Percentiles rank a stretch among this genome's conserved stretches.
phyloP scores from a whole-genome alignment of 2,329 filamentous ascomycete genomes.

The Pyrenochaeta sp. region DNA sequence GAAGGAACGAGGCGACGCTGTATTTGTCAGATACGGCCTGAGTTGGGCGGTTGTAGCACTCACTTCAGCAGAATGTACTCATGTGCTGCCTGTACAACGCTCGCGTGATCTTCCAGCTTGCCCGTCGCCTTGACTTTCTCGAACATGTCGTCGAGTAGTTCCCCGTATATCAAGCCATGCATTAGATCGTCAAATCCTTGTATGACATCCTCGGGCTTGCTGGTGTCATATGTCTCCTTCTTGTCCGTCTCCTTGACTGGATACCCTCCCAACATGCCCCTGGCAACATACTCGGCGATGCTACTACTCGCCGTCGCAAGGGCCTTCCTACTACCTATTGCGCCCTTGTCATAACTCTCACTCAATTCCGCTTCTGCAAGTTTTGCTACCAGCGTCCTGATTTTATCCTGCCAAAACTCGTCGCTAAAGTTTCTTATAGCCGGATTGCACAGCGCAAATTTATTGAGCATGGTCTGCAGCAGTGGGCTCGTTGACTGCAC shows the following conservation, averaged over 20 bases:
- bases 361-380: conserved; percentile 74
- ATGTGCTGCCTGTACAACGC: conserved; percentile 68
- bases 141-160: conserved; percentile 72
- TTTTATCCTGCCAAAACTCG: conserved; percentile 55
- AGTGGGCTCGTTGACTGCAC: conserved; percentile 67
- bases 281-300: conserved; percentile 72
- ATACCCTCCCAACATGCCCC: conserved; percentile 72
- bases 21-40: conserved; percentile 2
- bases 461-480: conserved; percentile 72
- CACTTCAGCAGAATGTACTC: conserved; percentile 77
- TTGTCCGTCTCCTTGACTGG: conserved; percentile 49
- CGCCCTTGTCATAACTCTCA: conserved; percentile 83
- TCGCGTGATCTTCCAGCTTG: conserved; percentile 70
- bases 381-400: conserved; percentile 43
- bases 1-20: conserved; percentile 76
- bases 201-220: conserved; percentile 67
- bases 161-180: conserved; percentile 72
- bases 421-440: conserved; percentile 68
- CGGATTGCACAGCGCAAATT: conserved; percentile 71
- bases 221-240: conserved; percentile 63
- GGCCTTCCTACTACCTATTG: conserved; percentile 76
- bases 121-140: conserved; percentile 67
- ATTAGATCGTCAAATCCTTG: conserved; percentile 73
- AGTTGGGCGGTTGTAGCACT: conserved; percentile 34
- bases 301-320: conserved; percentile 75